Evolutionary conservation across 352 stramenopile species (phyloP).

Genomic region (Pythium vanterpoolii): DNA sequence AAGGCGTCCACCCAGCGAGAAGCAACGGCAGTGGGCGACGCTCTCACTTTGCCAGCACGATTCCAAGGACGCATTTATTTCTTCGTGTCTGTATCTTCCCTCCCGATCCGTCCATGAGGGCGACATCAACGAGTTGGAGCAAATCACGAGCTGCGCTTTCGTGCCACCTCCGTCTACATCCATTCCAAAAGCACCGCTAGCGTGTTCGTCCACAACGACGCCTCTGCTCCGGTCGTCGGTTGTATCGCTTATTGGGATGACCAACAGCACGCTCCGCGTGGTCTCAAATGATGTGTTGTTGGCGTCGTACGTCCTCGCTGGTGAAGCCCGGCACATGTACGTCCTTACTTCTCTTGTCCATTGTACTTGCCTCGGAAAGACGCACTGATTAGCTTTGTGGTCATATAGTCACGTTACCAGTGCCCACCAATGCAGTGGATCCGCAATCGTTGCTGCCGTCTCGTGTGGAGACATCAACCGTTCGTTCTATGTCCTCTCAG

Average conservation of each 20-base stretch:
- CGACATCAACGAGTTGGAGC: not conserved
- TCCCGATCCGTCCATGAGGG: not conserved
- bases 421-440: not conserved
- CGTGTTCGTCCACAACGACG: not conserved
- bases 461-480: conserved; percentile 39
- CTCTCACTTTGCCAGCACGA: not conserved
- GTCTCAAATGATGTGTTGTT: conserved; percentile 42
- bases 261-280: conserved; percentile 42
- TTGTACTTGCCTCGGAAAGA: not conserved
- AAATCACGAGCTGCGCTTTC: conserved; percentile 18
- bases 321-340: conserved; percentile 44
- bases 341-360: not conserved
- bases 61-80: not conserved
- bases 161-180: not conserved
- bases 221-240: conserved; percentile 5
- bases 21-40: conserved; percentile 2
- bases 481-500: conserved; percentile 50
- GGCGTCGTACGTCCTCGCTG: conserved; percentile 40
- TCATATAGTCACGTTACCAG: not conserved
- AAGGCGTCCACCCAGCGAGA: not conserved
- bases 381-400: not conserved
- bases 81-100: conserved; percentile 14
- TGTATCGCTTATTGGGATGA: conserved; percentile 38
- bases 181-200: not conserved
- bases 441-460: conserved; percentile 13